A percentile compares a stretch with the other conserved stretches of the same genome.
Evolutionary conservation across 768 basidiomycete genomes (phyloP).

Genomic region (Rhodotorula graminis): DNA sequence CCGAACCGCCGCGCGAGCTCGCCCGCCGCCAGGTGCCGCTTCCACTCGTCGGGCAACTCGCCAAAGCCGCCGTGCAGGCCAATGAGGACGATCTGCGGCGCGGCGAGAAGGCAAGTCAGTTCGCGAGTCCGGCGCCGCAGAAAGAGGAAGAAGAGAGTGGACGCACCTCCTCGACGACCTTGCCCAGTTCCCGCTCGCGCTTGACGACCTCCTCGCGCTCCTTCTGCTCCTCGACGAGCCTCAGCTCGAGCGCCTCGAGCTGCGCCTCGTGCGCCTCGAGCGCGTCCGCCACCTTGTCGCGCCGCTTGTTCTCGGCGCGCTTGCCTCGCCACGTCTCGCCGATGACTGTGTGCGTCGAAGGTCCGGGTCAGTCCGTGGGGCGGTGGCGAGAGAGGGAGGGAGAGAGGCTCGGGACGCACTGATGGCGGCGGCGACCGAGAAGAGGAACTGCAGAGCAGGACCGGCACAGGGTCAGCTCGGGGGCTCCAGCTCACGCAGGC

Average conservation of each 20-base stretch:
- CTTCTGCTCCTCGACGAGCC: slow-evolving; percentile 1
- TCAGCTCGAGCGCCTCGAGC: slow-evolving; percentile 4
- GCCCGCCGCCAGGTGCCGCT: slow-evolving; percentile 16
- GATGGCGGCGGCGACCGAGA: slow-evolving; percentile 22
- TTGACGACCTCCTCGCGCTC: not conserved
- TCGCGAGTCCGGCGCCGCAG: too few species aligned
- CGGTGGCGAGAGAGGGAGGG: not conserved
- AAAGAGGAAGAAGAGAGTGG: not conserved
- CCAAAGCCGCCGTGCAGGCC: slow-evolving; percentile 35
- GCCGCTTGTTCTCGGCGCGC: slow-evolving; percentile 15
- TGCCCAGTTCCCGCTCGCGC: slow-evolving; percentile 19
- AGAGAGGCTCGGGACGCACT: not conserved
- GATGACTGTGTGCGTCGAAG: slow-evolving; percentile 1
- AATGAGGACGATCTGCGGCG: slow-evolving; percentile 30
- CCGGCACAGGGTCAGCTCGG: too few species aligned
- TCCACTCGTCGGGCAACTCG: slow-evolving; percentile 16
- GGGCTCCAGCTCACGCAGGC: not conserved
- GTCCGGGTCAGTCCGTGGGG: not conserved
- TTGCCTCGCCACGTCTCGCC: slow-evolving; percentile 32
- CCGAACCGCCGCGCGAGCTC: slow-evolving; percentile 15
- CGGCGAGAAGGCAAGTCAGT: not conserved
- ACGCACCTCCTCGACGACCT: slow-evolving; percentile 34
- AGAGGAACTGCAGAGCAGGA: slow-evolving; percentile 6
- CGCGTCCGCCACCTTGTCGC: slow-evolving; percentile 22
- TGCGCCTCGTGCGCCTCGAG: slow-evolving; percentile 16